Evolutionary conservation across 2,329 filamentous ascomycete genomes (phyloP).

Genomic region (Lecanosticta acicola): DNA sequence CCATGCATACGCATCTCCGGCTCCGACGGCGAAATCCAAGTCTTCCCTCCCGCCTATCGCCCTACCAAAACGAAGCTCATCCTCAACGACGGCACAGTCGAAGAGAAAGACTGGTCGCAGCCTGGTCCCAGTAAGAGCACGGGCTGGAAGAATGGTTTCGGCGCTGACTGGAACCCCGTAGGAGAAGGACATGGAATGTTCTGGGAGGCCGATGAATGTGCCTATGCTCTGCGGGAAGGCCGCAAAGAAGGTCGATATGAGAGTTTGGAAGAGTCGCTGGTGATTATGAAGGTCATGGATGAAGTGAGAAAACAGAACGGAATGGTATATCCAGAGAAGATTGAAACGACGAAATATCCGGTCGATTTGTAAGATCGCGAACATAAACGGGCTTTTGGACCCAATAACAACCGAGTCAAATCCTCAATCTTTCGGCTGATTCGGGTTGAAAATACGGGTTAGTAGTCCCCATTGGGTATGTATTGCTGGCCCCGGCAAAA

Average conservation of each 20-base stretch:
- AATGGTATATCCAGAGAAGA: conserved; percentile 59
- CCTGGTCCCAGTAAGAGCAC: conserved; percentile 45
- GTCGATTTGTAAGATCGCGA: conserved; percentile 31
- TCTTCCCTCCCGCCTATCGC: conserved; percentile 64
- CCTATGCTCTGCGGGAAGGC: conserved; percentile 68
- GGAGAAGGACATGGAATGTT: conserved; percentile 75
- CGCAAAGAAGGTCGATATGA: conserved; percentile 67
- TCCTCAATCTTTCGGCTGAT: too few species aligned
- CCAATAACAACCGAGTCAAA: too few species aligned
- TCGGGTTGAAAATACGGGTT: too few species aligned
- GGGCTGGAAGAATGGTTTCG: conserved; percentile 46
- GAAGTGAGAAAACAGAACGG: conserved; percentile 59
- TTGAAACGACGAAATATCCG: conserved; percentile 56
- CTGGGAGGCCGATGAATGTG: conserved; percentile 79
- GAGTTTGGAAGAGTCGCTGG: conserved; percentile 69
- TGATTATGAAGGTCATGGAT: conserved; percentile 80
- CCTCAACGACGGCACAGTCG: conserved; percentile 41
- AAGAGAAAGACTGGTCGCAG: conserved; percentile 43
- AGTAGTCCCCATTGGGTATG: too few species aligned
- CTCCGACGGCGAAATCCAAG: conserved; percentile 73
- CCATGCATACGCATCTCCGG: conserved; percentile 76
- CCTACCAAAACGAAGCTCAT: conserved; percentile 47
- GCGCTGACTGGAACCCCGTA: conserved; percentile 41
- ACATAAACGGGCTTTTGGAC: neutral
- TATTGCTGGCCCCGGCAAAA: too few species aligned